Evolutionary conservation across 2,329 filamentous ascomycete species (phyloP), one percentile per base, ranked within the genome.

Genomic region (Aspergillus brasiliensis): DNA sequence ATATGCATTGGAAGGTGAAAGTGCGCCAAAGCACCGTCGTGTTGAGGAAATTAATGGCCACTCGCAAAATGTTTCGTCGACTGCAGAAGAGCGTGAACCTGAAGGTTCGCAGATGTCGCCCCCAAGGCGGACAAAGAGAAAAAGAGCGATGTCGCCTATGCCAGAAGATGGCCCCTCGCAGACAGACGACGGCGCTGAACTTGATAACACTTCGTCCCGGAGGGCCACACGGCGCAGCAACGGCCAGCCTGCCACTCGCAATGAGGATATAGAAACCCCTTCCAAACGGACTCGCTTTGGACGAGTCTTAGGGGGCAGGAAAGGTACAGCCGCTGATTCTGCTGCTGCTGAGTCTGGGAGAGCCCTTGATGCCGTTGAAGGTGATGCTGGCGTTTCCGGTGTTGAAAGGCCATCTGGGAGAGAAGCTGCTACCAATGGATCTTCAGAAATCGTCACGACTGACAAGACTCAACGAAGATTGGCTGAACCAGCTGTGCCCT

Each of bases 1-100:
- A 19, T 5, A 54, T 15, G 57, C 11, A 21, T 38, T 31, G 15
- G 27, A 8, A 13, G 13, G 34, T 28, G 37, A 6, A 10, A 28
- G 21, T 25, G 51, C 61, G 25, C 42, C 61, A 5, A 73, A 72
- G 59, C 61, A 65, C 46, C 59, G 56, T 27, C 65, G 63, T 27
- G 46, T 67, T 21, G 60, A 61, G 31, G 59, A 59, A 48, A 25
- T 48, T 27, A 52, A 56, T 19, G 46, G 57, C 3, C 60, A 62
- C 19, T 34, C 40, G 34, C 38, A 61, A 19, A 54, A 61, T 15
- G 51, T 52, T 17, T 8, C 21, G 13, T 8, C 19, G 13, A 11
- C 19, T 37, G 46, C 31, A 55, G 27, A 15, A 34, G 51, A 31
- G 10, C 38, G 1, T 27, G 51, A 31, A 21, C 49, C 25, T 17